phyloP scores from a whole-genome alignment of 495 filamentous ascomycete genomes.

The Penicillium argentinense region DNA sequence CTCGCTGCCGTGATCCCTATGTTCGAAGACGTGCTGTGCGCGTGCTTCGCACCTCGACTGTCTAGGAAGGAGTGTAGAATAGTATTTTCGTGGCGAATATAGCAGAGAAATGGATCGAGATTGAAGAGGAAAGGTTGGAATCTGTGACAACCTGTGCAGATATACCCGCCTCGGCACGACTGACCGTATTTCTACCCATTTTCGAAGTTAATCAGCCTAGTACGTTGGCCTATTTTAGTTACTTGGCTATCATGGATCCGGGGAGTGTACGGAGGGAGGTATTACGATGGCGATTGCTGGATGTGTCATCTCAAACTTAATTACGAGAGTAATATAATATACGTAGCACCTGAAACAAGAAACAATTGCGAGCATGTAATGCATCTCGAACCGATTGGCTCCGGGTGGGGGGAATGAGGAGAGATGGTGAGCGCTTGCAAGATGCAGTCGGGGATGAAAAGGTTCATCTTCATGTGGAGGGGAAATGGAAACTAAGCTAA shows the following conservation, averaged over 20 bases:
- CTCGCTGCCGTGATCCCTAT: constrained; percentile 56
- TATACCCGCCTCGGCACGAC: constrained; percentile 1
- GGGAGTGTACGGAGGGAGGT: constrained; percentile 1
- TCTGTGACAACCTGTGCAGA: background rate
- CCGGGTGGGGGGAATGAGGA: no score
- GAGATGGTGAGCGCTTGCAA: no score
- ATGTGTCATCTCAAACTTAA: background rate
- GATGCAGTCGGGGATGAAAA: no score
- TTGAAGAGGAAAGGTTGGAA: constrained; percentile 49
- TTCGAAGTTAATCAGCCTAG: constrained; percentile 3
- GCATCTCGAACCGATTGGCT: no score
- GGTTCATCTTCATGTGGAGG: no score
- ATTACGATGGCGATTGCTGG: constrained; percentile 2
- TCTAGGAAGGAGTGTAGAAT: constrained; percentile 66
- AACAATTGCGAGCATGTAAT: no score
- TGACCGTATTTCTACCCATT: background rate
- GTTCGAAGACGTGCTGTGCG: constrained; percentile 57
- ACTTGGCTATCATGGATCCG: background rate
- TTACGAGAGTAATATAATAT: background rate
- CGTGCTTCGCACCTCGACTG: constrained; percentile 49
- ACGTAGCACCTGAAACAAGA: no score
- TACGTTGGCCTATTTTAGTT: constrained; percentile 7
- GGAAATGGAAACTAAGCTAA: no score
- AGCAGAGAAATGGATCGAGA: constrained; percentile 52
- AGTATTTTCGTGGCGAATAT: constrained; percentile 55